phyloP scores from a whole-genome alignment of 2,329 filamentous ascomycete species.

The Hirsutella thompsonii region DNA sequence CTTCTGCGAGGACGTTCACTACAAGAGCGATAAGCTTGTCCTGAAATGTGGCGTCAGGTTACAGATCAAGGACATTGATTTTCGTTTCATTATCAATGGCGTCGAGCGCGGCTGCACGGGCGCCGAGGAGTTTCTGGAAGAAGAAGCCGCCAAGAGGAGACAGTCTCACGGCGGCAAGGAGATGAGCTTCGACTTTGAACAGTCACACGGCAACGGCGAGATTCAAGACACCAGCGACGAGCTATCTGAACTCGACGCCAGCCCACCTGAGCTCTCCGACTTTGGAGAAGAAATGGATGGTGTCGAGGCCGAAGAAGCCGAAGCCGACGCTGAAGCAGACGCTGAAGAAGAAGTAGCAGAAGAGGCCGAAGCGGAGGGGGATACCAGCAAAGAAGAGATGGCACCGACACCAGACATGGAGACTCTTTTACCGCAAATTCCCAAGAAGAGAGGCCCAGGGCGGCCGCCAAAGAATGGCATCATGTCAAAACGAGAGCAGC shows the following conservation, averaged over 20 bases:
- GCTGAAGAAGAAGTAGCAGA: conserved; percentile 6
- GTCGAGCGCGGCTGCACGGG: conserved; percentile 44
- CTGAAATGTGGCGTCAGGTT: conserved; percentile 54
- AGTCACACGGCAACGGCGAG: conserved; percentile 43
- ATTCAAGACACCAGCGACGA: conserved; percentile 43
- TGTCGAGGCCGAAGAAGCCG: conserved; percentile 12
- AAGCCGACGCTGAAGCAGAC: conserved; percentile 11
- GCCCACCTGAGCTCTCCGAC: conserved; percentile 26
- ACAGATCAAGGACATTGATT: conserved; percentile 57
- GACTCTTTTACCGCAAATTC: conserved; percentile 28
- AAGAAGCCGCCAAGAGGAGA: conserved; percentile 32
- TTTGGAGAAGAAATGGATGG: conserved; percentile 15
- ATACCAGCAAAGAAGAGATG: conserved; percentile 14
- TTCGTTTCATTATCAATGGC: conserved; percentile 57
- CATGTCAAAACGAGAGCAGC: conserved; percentile 67
- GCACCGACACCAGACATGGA: conserved; percentile 19
- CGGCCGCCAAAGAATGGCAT: conserved; percentile 71
- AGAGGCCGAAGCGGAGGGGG: conserved; percentile 8
- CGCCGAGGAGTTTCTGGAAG: conserved; percentile 41
- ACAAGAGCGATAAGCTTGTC: conserved; percentile 40
- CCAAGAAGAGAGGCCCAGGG: conserved; percentile 64
- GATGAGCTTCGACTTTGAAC: conserved; percentile 64
- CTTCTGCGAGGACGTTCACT: conserved; percentile 49
- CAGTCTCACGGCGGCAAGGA: conserved; percentile 48
- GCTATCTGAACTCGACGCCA: conserved; percentile 29